Conservation (phyloP, 139 green algal genomes). For the Micromonas pusilla region DNA sequence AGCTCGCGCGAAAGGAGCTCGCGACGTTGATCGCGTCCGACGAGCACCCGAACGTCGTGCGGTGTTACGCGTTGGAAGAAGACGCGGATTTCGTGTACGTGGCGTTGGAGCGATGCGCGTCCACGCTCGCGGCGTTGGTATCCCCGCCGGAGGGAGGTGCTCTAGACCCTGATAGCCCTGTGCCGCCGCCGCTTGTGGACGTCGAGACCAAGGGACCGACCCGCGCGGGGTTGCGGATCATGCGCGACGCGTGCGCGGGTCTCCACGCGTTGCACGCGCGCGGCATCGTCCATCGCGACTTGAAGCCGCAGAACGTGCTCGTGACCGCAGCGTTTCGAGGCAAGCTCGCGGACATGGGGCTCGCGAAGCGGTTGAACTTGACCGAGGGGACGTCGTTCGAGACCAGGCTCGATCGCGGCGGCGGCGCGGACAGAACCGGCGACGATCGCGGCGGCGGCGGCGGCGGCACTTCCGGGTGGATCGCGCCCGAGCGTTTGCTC, state of each 20-base stretch:
- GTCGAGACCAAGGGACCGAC: background rate
- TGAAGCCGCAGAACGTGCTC: conserved; percentile 93
- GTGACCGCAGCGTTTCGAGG: conserved; percentile 60
- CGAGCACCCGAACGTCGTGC: conserved; percentile 90
- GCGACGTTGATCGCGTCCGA: conserved; percentile 81
- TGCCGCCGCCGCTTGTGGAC: no score
- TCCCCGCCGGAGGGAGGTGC: no score
- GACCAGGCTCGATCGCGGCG: conserved; percentile 44
- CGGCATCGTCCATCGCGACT: conserved; percentile 75
- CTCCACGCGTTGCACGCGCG: conserved; percentile 72
- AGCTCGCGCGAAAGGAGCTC: conserved; percentile 87
- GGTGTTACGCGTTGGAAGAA: conserved; percentile 95
- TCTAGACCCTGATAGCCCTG: no score
- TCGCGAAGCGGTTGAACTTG: conserved; percentile 73
- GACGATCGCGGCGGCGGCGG: background rate
- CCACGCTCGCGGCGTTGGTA: conserved; percentile 47
- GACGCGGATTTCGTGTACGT: conserved; percentile 92
- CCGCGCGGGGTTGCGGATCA: conserved; percentile 19
- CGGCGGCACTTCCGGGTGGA: conserved; percentile 84
- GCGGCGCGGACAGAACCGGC: conserved; percentile 23
- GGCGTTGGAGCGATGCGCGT: conserved; percentile 81
- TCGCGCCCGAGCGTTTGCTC: conserved; percentile 88
- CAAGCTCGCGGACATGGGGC: conserved; percentile 97
- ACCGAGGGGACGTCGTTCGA: conserved; percentile 54
- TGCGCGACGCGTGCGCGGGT: conserved; percentile 56